These are phyloP conservation scores for Fusarium paranaense DNA, from an alignment of 2,329 filamentous ascomycete species.

Conservation along the genomic window DNA sequence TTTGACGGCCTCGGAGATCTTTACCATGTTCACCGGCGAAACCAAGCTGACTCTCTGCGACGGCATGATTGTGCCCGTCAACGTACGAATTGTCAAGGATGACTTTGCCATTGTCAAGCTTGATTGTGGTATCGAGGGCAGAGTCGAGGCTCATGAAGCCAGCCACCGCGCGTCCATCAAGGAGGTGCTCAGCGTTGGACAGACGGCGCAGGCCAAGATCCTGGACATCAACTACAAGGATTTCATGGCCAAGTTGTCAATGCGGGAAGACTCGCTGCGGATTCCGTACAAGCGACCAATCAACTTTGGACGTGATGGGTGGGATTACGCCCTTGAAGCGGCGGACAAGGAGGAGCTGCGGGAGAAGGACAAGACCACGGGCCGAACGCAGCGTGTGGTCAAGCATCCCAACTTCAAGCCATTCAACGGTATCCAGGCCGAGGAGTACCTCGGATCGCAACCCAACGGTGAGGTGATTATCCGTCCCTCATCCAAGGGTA, in stretches of 20 bases:
- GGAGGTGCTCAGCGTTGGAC: constrained; percentile 80
- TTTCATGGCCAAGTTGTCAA: constrained; percentile 84
- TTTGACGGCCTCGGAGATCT: constrained; percentile 81
- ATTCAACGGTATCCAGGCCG: constrained; percentile 91
- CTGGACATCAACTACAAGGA: constrained; percentile 88
- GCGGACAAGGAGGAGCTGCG: constrained; percentile 85
- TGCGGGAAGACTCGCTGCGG: constrained; percentile 84
- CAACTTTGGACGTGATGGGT: constrained; percentile 82
- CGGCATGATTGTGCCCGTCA: constrained; percentile 93
- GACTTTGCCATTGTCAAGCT: constrained; percentile 94
- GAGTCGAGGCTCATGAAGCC: constrained; percentile 85
- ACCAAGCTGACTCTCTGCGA: constrained; percentile 84
- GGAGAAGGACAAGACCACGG: constrained; percentile 87
- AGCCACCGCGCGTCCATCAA: constrained; percentile 78
- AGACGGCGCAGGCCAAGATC: constrained; percentile 90
- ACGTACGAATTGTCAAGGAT: constrained; percentile 87
- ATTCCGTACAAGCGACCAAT: constrained; percentile 76
- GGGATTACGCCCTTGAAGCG: constrained; percentile 86
- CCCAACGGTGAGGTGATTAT: constrained; percentile 92
- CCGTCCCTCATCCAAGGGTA: constrained; percentile 92
- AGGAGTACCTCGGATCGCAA: constrained; percentile 91
- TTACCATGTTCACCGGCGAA: constrained; percentile 97
- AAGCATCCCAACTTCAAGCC: constrained; percentile 97
- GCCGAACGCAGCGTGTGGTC: constrained; percentile 91
- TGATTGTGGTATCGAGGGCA: constrained; percentile 93